A percentile compares a stretch with the other conserved stretches of the same genome.
phyloP scores from a whole-genome alignment of 495 filamentous ascomycete species.

The Rhizodiscina lignyota region DNA sequence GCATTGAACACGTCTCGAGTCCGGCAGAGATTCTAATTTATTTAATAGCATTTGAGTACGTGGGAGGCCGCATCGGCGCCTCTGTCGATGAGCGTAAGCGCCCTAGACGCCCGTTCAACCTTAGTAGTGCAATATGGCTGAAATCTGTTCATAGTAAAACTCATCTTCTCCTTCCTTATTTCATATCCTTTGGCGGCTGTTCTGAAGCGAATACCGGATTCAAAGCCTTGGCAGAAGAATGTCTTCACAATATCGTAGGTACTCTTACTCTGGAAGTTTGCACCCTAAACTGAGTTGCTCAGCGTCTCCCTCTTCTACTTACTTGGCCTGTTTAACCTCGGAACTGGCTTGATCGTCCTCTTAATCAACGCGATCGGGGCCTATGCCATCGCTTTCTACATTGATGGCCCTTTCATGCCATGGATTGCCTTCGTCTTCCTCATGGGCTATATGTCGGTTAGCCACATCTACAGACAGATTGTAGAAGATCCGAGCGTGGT shows the following conservation, averaged over 20 bases:
- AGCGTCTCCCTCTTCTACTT: slow-evolving; percentile 77
- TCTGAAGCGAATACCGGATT: slow-evolving; percentile 82
- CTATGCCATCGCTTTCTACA: slow-evolving; percentile 69
- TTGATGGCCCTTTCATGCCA: slow-evolving; percentile 92
- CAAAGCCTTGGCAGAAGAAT: slow-evolving; percentile 74
- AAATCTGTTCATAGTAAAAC: slow-evolving; percentile 90
- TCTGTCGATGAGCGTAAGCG: slow-evolving; percentile 72
- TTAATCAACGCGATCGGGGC: slow-evolving; percentile 60
- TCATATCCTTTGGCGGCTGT: slow-evolving; percentile 85
- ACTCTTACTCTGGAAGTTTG: slow-evolving; percentile 5
- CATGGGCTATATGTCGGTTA: slow-evolving; percentile 91
- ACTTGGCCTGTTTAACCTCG: slow-evolving; percentile 87
- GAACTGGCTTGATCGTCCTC: slow-evolving; percentile 69
- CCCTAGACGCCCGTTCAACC: too few relatives aligned
- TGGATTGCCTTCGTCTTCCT: slow-evolving; percentile 90
- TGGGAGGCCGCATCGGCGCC: slow-evolving; percentile 48
- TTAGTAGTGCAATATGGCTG: too few relatives aligned
- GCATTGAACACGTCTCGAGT: too few relatives aligned
- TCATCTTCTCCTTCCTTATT: slow-evolving; percentile 76
- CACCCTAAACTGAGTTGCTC: slow-evolving; percentile 1
- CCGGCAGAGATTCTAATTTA: too few relatives aligned
- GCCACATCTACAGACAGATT: slow-evolving; percentile 69
- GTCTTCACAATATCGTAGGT: slow-evolving; percentile 65
- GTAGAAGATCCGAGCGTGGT: slow-evolving; percentile 42
- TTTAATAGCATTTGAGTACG: slow-evolving; percentile 62